Evolutionary conservation across 108 stramenopile genomes (phyloP).

Genomic region (Parietichytrium sp.): DNA sequence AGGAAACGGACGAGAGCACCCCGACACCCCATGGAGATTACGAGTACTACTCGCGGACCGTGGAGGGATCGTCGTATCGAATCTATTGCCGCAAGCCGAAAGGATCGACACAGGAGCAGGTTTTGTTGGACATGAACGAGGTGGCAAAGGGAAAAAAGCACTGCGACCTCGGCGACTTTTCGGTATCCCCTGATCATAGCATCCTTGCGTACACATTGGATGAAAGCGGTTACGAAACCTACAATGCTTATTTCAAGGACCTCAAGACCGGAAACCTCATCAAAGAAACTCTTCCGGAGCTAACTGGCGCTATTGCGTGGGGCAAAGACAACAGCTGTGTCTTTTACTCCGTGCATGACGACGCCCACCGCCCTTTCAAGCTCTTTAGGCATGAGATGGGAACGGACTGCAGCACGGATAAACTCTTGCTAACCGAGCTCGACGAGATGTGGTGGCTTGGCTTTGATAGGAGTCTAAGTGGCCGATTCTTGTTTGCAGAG

Average conservation of each 20-base stretch:
- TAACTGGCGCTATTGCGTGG: constrained; percentile 70
- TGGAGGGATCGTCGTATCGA: constrained; percentile 79
- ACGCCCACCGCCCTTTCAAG: constrained; percentile 62
- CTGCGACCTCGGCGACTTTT: constrained; percentile 71
- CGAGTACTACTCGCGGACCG: constrained; percentile 82
- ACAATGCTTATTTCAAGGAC: constrained; percentile 61
- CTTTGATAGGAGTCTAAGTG: constrained; percentile 49
- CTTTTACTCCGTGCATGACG: constrained; percentile 63
- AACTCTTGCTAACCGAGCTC: constrained; percentile 74
- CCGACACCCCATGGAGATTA: constrained; percentile 69
- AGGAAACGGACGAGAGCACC: constrained; percentile 81
- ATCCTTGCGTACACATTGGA: constrained; percentile 85
- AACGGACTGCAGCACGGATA: constrained; percentile 57
- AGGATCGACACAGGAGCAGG: constrained; percentile 56
- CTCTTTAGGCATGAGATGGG: constrained; percentile 62
- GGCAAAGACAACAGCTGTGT: constrained; percentile 70
- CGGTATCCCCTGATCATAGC: constrained; percentile 67
- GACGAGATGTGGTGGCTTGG: constrained; percentile 63
- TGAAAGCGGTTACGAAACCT: constrained; percentile 79
- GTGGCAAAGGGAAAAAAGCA: constrained; percentile 76
- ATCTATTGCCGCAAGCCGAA: constrained; percentile 64
- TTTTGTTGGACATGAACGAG: constrained; percentile 79
- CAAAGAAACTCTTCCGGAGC: constrained; percentile 53
- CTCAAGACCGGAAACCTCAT: neutral
- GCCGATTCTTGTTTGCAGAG: constrained; percentile 48